A percentile compares a stretch with the other conserved stretches of the same genome.
These are phyloP conservation scores for Jamesozyma piceae DNA, from an alignment of 805 yeast species.

Conservation along the genomic window DNA sequence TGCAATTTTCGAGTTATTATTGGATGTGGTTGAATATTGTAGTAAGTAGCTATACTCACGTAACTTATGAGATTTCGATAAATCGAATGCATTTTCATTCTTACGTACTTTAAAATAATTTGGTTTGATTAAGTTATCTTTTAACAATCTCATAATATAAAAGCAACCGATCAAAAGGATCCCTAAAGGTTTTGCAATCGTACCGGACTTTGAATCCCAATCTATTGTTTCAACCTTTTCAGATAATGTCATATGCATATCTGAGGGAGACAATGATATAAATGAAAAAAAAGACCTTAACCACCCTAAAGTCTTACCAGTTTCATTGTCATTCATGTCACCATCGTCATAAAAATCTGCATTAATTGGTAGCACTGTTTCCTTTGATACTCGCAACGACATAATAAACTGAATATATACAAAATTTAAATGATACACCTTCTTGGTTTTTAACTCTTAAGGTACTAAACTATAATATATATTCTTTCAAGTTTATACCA, in stretches of 20 bases:
- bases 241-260: conserved; percentile 14
- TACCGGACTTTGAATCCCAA: conserved; percentile 24
- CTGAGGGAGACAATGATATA: conserved; percentile 10
- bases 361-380: background rate
- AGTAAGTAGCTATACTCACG: conserved; percentile 13
- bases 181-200: conserved; percentile 24
- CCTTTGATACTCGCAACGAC: conserved; percentile 1
- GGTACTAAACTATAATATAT: too few relatives aligned
- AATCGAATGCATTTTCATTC: conserved; percentile 21
- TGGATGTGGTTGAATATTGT: conserved; percentile 4
- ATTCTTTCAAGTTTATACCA: too few relatives aligned
- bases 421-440: too few relatives aligned
- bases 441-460: too few relatives aligned
- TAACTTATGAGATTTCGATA: conserved; percentile 21
- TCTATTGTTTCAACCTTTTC: conserved; percentile 22
- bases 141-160: conserved; percentile 20
- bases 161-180: conserved; percentile 13
- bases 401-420: too few relatives aligned
- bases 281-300: conserved; percentile 5
- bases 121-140: conserved; percentile 25
- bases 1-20: background rate
- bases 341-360: conserved; percentile 2
- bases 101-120: conserved; percentile 14
- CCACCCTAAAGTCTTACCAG: conserved; percentile 5
- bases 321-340: background rate